Conservation (phyloP, 179 eudicot genomes). For the Silene coronaria region DNA sequence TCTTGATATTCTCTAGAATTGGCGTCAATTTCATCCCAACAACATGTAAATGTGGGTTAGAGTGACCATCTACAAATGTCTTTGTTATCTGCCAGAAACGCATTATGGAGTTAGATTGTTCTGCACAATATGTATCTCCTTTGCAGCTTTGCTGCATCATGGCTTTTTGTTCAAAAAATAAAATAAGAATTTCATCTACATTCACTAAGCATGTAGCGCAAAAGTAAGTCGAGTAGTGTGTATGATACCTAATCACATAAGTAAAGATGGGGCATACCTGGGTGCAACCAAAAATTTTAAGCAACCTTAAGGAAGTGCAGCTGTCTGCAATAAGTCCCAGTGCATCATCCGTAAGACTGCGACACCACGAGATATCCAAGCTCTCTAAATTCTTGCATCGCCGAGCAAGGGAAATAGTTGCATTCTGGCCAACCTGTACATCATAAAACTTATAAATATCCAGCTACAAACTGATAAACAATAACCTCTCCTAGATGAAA, state of each 20-base stretch:
- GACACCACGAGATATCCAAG: constrained; percentile 93
- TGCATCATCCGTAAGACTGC: constrained; percentile 62
- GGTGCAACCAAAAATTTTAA: constrained; percentile 88
- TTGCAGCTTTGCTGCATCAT: not conserved
- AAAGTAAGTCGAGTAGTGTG: not conserved
- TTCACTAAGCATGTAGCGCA: not conserved
- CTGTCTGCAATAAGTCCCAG: constrained; percentile 78
- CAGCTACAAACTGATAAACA: not conserved
- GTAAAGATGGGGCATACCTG: constrained; percentile 43
- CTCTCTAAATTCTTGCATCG: constrained; percentile 46
- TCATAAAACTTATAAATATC: not conserved
- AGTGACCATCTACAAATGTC: constrained; percentile 61
- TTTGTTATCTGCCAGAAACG: constrained; percentile 49
- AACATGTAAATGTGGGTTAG: constrained; percentile 52
- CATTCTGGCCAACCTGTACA: constrained; percentile 57
- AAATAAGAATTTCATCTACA: not conserved
- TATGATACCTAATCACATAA: not conserved
- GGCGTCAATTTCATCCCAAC: constrained; percentile 68
- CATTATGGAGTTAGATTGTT: not conserved
- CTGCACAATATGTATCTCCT: not conserved
- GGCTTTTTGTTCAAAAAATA: not conserved
- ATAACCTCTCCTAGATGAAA: not conserved
- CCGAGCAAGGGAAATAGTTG: constrained; percentile 62
- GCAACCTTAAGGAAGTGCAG: constrained; percentile 57
- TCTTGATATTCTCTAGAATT: constrained; percentile 45